A percentile compares a stretch with the other conserved stretches of the same genome.
Conservation (phyloP, 768 basidiomycete genomes). For the Collybia sordida region DNA sequence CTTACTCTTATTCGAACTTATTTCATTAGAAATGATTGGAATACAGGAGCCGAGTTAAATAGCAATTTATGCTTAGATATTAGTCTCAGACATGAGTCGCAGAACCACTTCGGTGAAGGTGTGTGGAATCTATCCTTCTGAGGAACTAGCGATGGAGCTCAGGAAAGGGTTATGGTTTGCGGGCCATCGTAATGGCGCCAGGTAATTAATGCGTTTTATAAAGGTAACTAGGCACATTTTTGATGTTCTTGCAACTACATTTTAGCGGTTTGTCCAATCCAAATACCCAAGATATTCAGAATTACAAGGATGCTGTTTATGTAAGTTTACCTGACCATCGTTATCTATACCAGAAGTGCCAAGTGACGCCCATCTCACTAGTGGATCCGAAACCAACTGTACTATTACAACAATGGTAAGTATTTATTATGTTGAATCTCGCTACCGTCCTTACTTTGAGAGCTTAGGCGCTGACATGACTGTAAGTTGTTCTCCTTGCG, state of each 20-base stretch:
- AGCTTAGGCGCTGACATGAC: slow-evolving; percentile 3
- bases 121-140: neutral
- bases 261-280: slow-evolving; percentile 10
- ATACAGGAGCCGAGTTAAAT: slow-evolving; percentile 10
- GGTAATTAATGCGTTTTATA: neutral
- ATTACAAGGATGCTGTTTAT: slow-evolving; percentile 10
- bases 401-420: slow-evolving; percentile 10
- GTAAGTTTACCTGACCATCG: slow-evolving; percentile 1
- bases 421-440: neutral
- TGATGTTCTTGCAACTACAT: neutral
- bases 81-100: slow-evolving; percentile 7
- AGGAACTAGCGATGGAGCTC: neutral
- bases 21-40: slow-evolving; percentile 2
- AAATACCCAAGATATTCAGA: slow-evolving; percentile 11
- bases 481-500: neutral
- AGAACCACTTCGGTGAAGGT: slow-evolving; percentile 13
- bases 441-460: neutral
- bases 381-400: slow-evolving; percentile 10
- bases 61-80: slow-evolving; percentile 13
- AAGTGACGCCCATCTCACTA: neutral
- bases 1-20: neutral
- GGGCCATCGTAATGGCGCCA: slow-evolving; percentile 10
- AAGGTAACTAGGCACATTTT: no score
- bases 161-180: slow-evolving; percentile 5
- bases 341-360: neutral